Evolutionary conservation across 257 asterid species (phyloP).

Genomic region (Fraxinus anomala): DNA sequence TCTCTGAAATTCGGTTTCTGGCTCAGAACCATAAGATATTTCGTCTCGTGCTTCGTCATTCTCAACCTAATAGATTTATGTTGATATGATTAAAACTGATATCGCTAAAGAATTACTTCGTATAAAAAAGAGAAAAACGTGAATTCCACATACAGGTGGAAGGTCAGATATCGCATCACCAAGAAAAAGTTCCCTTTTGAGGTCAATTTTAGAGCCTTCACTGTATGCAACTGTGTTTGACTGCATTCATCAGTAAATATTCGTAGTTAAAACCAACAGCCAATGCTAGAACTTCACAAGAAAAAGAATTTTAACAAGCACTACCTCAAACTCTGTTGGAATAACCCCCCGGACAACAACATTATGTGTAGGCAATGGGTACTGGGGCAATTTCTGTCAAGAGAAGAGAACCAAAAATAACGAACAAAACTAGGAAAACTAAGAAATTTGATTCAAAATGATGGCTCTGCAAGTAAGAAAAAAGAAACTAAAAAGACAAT

Average conservation of each 20-base stretch:
- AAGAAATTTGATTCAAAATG: not conserved
- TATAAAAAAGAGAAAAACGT: not conserved
- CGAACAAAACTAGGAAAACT: not conserved
- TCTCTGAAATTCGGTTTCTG: slow-evolving; percentile 55
- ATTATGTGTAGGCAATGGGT: slow-evolving; percentile 81
- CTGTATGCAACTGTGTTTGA: slow-evolving; percentile 50
- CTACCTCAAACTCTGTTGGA: slow-evolving; percentile 56
- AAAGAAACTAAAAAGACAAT: no score
- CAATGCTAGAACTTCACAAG: not conserved
- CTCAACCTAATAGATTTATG: slow-evolving; percentile 36
- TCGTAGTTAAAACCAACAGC: not conserved
- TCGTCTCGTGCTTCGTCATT: slow-evolving; percentile 61
- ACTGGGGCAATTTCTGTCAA: slow-evolving; percentile 65
- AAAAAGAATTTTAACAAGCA: not conserved
- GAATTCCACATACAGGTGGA: slow-evolving; percentile 49
- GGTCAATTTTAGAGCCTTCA: slow-evolving; percentile 29
- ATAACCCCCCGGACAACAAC: slow-evolving; percentile 54
- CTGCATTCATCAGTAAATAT: slow-evolving; percentile 34
- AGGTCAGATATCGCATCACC: slow-evolving; percentile 80
- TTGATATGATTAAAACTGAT: not conserved
- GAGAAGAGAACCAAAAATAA: slow-evolving; percentile 2
- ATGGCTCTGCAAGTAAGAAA: not conserved
- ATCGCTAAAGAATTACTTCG: not conserved
- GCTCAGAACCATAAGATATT: slow-evolving; percentile 45
- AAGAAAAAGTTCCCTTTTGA: slow-evolving; percentile 54